Evolutionary conservation across 2,329 filamentous ascomycete genomes (phyloP), one percentile per base, ranked within the genome.

Genomic region (Arthrobotrys sinensis): DNA sequence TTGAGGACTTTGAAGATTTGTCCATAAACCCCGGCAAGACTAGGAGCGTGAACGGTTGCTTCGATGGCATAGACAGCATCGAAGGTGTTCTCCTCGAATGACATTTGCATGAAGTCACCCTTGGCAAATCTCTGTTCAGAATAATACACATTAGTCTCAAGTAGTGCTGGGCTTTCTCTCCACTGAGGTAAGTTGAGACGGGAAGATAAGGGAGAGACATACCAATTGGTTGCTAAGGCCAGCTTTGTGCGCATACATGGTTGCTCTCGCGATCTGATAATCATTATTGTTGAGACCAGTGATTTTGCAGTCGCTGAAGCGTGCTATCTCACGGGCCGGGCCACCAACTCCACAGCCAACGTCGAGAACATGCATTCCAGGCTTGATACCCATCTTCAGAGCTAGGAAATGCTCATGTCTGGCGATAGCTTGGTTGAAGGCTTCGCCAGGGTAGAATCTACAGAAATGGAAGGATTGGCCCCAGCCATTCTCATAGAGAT

Each of bases 81-180:
- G 85, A 98, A 98, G 19, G 88, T 90, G 88, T 96, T 93, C 83
- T 96, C 92, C 55, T 92, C 91, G 87, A 98, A 98, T 21, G 91
- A 91, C 93, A 98, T 97, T 90, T 97, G 93, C 95, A 98, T 98
- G 85, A 99, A 99, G 83, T 98, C 95, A 66, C 94, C 95, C 89
- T 98, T 97, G 83, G 93, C 91, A 82, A 93, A 98, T 80, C 88
- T 88, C 77, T 82, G 75, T 34, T 8, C 12, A 8, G 12, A 7
- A 8, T 12, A 38, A 16, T 16, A 46, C 8, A 76, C 2, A 16
- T 45, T 68, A 75, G 21, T n/a, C 38, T 50, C 45, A 14, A 21
- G 10, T 45, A 11, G 32, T n/a, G n/a, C 16, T 36, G 28, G 28
- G 50, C 2, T 19, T 38, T n/a, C 19, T 14, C 14, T 45, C n/a